Conservation (phyloP, 345 rosid genomes). For the Lumnitzera racemosa region DNA sequence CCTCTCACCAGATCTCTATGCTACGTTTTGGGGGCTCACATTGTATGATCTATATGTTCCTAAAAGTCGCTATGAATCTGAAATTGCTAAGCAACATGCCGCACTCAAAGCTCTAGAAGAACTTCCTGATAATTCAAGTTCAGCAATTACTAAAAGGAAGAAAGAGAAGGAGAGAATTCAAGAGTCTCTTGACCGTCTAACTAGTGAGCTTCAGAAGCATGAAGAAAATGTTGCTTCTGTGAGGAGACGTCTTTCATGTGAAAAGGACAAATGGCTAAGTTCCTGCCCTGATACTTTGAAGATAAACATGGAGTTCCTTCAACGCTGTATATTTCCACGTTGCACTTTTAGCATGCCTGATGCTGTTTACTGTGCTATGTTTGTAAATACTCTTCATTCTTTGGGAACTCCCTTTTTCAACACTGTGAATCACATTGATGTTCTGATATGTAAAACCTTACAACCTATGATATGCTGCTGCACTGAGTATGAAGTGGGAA, state of each 20-base stretch:
- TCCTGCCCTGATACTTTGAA: constrained; percentile 97
- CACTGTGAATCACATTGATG: constrained; percentile 98
- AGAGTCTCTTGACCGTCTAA: constrained; percentile 91
- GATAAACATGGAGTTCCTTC: constrained; percentile 99
- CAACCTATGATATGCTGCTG: constrained; percentile 99
- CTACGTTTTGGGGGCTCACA: constrained; percentile 96
- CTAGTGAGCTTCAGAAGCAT: constrained; percentile 73
- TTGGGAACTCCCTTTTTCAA: constrained; percentile 98
- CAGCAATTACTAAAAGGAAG: constrained; percentile 91
- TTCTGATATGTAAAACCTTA: constrained; percentile 86
- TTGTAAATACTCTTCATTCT: constrained; percentile 93
- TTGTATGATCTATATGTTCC: constrained; percentile 99
- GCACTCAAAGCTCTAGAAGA: constrained; percentile 96
- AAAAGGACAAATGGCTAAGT: constrained; percentile 96
- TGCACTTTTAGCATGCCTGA: constrained; percentile 99
- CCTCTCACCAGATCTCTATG: constrained; percentile 95
- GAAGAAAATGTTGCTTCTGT: constrained; percentile 97
- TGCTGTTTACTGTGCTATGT: constrained; percentile 97
- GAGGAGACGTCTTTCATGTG: constrained; percentile 74
- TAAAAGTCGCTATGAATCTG: constrained; percentile 83
- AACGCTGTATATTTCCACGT: constrained; percentile 97
- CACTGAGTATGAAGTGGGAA: constrained; percentile 96
- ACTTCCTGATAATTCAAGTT: constrained; percentile 88
- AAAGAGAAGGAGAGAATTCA: constrained; percentile 99
- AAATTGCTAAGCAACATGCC: constrained; percentile 88